phyloP scores from a whole-genome alignment of 139 green algal species.

The Picochlorum sp. region DNA sequence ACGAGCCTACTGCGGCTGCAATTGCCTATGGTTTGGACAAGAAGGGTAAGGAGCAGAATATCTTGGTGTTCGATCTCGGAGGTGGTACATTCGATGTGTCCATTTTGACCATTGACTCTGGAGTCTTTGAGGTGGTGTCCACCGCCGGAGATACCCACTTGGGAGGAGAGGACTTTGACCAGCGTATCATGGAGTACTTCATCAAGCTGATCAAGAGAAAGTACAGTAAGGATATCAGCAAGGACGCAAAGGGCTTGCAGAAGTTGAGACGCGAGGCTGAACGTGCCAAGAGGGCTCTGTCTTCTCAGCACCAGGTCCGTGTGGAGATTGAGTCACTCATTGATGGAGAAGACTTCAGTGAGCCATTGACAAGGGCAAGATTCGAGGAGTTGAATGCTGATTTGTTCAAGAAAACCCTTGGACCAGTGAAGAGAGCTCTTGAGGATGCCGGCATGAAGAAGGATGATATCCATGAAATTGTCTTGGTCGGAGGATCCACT shows the following conservation, averaged over 20 bases:
- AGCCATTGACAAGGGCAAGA: slow-evolving; percentile 93
- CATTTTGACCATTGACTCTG: slow-evolving; percentile 96
- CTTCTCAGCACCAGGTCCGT: slow-evolving; percentile 84
- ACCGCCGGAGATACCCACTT: slow-evolving; percentile 95
- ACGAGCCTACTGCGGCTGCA: slow-evolving; percentile 93
- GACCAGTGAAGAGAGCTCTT: slow-evolving; percentile 91
- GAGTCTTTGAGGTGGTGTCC: slow-evolving; percentile 93
- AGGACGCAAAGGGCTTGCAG: slow-evolving; percentile 84
- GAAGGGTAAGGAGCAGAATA: slow-evolving; percentile 84
- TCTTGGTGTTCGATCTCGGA: slow-evolving; percentile 97
- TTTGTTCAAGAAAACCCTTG: slow-evolving; percentile 97
- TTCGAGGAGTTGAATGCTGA: slow-evolving; percentile 99
- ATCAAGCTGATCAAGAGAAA: slow-evolving; percentile 99
- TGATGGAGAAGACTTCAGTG: slow-evolving; percentile 92
- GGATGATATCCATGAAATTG: slow-evolving; percentile 84
- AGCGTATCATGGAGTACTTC: slow-evolving; percentile 98
- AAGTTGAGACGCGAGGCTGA: slow-evolving; percentile 95
- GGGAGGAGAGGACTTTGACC: slow-evolving; percentile 98
- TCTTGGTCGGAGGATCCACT: slow-evolving; percentile 93
- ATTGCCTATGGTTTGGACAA: slow-evolving; percentile 96
- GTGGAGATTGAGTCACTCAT: slow-evolving; percentile 95
- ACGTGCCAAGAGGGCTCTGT: slow-evolving; percentile 95
- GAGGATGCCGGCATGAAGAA: slow-evolving; percentile 91
- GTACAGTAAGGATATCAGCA: slow-evolving; percentile 84
- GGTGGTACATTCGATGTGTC: slow-evolving; percentile 99